Conservation (phyloP, 768 basidiomycete species). For the Rhodotorula paludigena region DNA sequence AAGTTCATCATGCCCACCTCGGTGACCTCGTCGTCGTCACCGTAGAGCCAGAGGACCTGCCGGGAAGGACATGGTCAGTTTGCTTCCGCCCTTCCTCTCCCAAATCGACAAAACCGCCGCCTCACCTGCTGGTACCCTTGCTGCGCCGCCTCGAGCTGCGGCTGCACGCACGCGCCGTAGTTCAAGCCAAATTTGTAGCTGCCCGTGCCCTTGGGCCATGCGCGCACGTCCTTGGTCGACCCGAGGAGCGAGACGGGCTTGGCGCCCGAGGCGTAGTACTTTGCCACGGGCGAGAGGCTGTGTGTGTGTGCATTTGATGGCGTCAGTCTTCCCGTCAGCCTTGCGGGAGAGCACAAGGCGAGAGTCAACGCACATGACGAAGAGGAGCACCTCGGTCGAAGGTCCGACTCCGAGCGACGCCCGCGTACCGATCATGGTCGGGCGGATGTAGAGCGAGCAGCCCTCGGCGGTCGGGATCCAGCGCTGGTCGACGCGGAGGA, state of each 20-base stretch:
- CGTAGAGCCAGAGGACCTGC: slow-evolving; percentile 61
- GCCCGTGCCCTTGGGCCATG: slow-evolving; percentile 75
- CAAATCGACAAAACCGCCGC: slow-evolving; percentile 53
- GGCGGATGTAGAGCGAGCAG: slow-evolving; percentile 72
- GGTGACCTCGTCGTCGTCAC: slow-evolving; percentile 50
- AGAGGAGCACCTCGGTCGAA: slow-evolving; percentile 73
- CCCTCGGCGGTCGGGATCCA: slow-evolving; percentile 87
- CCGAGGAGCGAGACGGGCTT: slow-evolving; percentile 57
- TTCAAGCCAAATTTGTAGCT: slow-evolving; percentile 57
- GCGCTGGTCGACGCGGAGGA: slow-evolving; percentile 73
- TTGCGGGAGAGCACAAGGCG: background rate
- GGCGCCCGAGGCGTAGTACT: slow-evolving; percentile 53
- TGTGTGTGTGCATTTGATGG: too few relatives aligned
- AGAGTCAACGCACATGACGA: slow-evolving; percentile 57
- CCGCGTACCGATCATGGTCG: slow-evolving; percentile 60
- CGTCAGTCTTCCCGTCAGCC: background rate
- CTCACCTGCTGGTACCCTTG: slow-evolving; percentile 71
- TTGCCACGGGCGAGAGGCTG: slow-evolving; percentile 58
- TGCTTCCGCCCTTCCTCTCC: too few relatives aligned
- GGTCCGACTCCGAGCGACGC: slow-evolving; percentile 58
- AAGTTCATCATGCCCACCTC: slow-evolving; percentile 73
- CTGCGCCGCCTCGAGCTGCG: slow-evolving; percentile 61
- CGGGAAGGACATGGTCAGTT: background rate
- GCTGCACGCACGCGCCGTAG: slow-evolving; percentile 53
- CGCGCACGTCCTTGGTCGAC: slow-evolving; percentile 73